A percentile compares a stretch with the other conserved stretches of the same genome.
phyloP scores from a whole-genome alignment of 352 stramenopile species.

The Phytophthora ramorum region DNA sequence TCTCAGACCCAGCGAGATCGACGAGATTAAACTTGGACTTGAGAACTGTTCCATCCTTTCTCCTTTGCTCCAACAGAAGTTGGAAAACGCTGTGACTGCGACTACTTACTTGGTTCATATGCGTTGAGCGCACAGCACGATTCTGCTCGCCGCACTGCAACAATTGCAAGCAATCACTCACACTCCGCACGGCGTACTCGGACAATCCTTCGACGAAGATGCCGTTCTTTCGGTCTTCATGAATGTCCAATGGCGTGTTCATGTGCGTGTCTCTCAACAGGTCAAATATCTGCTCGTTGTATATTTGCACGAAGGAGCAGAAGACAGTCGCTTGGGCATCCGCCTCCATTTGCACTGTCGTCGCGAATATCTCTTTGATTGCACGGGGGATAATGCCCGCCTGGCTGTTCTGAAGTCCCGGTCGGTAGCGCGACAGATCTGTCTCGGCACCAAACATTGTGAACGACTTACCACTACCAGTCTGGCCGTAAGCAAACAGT shows the following conservation, averaged over 20 bases:
- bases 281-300: constrained; percentile 94
- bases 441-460: constrained; percentile 88
- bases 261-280: constrained; percentile 86
- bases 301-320: constrained; percentile 91
- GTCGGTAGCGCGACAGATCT: constrained; percentile 73
- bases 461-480: constrained; percentile 87
- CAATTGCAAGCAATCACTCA: constrained; percentile 88
- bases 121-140: constrained; percentile 89
- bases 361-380: constrained; percentile 88
- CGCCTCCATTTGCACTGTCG: constrained; percentile 65
- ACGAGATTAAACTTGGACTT: constrained; percentile 96
- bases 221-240: constrained; percentile 84
- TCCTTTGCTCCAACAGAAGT: constrained; percentile 80
- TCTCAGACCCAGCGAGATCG: constrained; percentile 94
- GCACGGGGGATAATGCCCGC: constrained; percentile 90
- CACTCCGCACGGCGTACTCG: constrained; percentile 88
- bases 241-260: constrained; percentile 80
- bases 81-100: constrained; percentile 93
- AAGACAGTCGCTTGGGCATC: constrained; percentile 61
- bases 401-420: constrained; percentile 81
- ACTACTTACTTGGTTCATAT: constrained; percentile 92
- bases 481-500: constrained; percentile 88
- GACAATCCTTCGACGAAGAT: constrained; percentile 93
- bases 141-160: constrained; percentile 87
- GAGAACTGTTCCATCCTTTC: constrained; percentile 71